Evolutionary conservation across 2,329 filamentous ascomycete genomes (phyloP).

Genomic region (Allantophomopsis cytisporea): DNA sequence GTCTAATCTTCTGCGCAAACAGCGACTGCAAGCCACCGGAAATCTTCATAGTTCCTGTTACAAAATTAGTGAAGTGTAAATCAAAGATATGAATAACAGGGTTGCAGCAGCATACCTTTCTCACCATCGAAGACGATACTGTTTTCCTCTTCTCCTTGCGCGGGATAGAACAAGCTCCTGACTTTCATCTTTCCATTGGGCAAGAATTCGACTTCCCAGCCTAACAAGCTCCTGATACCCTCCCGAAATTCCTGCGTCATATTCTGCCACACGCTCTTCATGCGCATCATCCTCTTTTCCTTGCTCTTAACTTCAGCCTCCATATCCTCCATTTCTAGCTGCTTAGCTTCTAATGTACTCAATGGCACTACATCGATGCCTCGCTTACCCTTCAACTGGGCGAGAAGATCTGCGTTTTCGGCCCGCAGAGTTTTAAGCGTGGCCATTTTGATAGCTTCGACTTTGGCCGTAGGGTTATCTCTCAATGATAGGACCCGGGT

Average conservation of each 20-base stretch:
- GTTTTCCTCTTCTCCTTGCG: slow-evolving; percentile 43
- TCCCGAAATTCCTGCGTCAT: slow-evolving; percentile 94
- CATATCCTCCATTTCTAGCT: slow-evolving; percentile 61
- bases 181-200: slow-evolving; percentile 95
- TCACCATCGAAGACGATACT: slow-evolving; percentile 77
- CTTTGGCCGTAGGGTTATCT: slow-evolving; percentile 82
- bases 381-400: slow-evolving; percentile 44
- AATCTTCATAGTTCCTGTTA: slow-evolving; percentile 78
- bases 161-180: slow-evolving; percentile 72
- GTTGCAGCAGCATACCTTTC: slow-evolving; percentile 34
- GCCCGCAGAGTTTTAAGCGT: slow-evolving; percentile 66
- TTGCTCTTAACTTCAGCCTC: slow-evolving; percentile 55
- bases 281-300: slow-evolving; percentile 71
- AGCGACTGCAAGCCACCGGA: slow-evolving; percentile 75
- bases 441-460: slow-evolving; percentile 69
- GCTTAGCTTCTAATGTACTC: slow-evolving; percentile 61
- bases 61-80: background rate
- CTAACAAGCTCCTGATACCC: slow-evolving; percentile 80
- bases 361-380: slow-evolving; percentile 47
- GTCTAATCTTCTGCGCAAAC: slow-evolving; percentile 75
- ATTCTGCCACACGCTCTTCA: slow-evolving; percentile 84
- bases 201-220: slow-evolving; percentile 91
- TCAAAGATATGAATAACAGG: background rate
- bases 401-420: slow-evolving; percentile 74
- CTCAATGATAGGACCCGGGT: slow-evolving; percentile 77